Conservation (phyloP, 257 asterid species). For the Solanum piurae region DNA sequence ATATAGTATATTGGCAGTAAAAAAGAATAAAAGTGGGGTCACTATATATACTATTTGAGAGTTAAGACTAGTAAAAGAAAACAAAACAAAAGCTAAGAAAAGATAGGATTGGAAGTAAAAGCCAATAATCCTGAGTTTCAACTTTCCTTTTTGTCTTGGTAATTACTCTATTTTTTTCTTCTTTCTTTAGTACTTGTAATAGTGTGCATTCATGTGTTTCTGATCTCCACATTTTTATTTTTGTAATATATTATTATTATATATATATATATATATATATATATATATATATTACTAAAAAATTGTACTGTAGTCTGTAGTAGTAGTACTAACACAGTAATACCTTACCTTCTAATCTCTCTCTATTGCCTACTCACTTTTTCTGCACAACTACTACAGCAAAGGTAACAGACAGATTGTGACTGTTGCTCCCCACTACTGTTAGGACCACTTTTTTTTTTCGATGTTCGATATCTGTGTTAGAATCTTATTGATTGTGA, state of each 20-base stretch:
- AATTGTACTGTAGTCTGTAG: background rate
- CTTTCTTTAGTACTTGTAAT: background rate
- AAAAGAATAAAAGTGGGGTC: background rate
- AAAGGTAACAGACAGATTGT: background rate
- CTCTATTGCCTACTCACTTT: background rate
- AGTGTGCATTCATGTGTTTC: background rate
- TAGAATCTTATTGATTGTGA: background rate
- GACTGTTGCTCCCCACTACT: background rate
- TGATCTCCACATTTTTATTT: background rate
- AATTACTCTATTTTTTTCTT: background rate
- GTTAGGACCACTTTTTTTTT: background rate
- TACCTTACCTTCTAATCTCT: background rate
- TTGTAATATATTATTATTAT: no score
- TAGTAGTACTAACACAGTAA: background rate
- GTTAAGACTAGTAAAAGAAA: background rate
- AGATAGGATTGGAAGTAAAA: background rate
- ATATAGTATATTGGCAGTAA: background rate
- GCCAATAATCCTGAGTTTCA: background rate
- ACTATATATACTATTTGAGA: background rate
- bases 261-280: no score
- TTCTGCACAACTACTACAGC: background rate
- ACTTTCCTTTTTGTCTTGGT: background rate
- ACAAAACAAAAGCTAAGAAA: background rate
- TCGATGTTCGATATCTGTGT: background rate
- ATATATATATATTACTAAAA: background rate